A percentile compares a stretch with the other conserved stretches of the same genome.
phyloP scores from a whole-genome alignment of 2,329 filamentous ascomycete genomes.

The Neocatenulostroma microsporum region DNA sequence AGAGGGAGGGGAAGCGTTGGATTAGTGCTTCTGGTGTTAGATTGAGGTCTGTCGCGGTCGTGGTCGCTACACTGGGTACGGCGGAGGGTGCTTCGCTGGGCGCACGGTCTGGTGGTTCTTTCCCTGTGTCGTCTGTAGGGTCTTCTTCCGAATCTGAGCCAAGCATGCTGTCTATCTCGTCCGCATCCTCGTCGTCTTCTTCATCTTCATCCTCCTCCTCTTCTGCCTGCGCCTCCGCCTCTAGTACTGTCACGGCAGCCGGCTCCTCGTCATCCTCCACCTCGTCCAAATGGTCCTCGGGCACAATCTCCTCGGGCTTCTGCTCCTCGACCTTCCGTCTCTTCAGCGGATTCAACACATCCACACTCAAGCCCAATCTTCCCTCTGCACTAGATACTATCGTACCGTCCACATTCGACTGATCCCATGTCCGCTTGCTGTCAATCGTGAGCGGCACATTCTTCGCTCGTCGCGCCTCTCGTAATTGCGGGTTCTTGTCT shows the following conservation, averaged over 20 bases:
- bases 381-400: no score
- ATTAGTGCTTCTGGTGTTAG: conserved; percentile 54
- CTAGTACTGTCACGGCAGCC: conserved; percentile 4
- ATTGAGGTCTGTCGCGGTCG: conserved; percentile 51
- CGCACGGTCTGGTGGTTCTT: conserved; percentile 19
- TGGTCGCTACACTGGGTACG: conserved; percentile 43
- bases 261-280: conserved; percentile 10
- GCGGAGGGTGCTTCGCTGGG: conserved; percentile 45
- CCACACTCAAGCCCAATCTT: conserved; percentile 35
- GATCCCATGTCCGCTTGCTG: conserved; percentile 81
- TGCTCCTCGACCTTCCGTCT: conserved; percentile 31
- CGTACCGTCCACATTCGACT: conserved; percentile 36
- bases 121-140: conserved; percentile 29
- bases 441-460: conserved; percentile 80
- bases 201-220: no score
- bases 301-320: conserved; percentile 12
- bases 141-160: conserved; percentile 10
- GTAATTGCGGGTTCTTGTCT: conserved; percentile 68
- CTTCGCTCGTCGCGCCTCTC: conserved; percentile 61
- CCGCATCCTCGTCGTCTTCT: conserved; percentile 19
- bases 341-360: conserved; percentile 40
- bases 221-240: conserved; percentile 15
- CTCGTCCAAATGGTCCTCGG: conserved; percentile 8
- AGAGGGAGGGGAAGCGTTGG: conserved; percentile 54
- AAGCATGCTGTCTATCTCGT: conserved; percentile 26